phyloP scores from a whole-genome alignment of 805 yeast genomes.

The Candida easanensis region DNA sequence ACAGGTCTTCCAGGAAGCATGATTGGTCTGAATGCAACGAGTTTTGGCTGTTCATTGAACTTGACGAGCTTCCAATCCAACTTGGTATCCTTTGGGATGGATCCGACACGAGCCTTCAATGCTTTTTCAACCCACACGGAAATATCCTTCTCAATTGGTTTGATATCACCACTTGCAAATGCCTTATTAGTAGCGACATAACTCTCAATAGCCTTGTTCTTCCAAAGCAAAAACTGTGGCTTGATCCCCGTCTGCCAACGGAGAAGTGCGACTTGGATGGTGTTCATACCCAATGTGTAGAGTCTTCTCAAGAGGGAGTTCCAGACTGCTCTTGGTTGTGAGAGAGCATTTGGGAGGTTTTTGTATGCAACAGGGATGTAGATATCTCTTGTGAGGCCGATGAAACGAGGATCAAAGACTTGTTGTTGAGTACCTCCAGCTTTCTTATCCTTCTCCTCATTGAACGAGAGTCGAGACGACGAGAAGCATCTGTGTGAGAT shows the following conservation, averaged over 20 bases:
- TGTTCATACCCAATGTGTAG: constrained; percentile 64
- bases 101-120: constrained; percentile 45
- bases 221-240: constrained; percentile 75
- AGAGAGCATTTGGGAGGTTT: constrained; percentile 41
- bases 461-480: constrained; percentile 1
- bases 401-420: constrained; percentile 37
- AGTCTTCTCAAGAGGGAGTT: constrained; percentile 55
- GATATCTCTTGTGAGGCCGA: constrained; percentile 40
- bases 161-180: constrained; percentile 62
- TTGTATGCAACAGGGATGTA: constrained; percentile 51
- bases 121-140: constrained; percentile 67
- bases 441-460: constrained; percentile 10
- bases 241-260: constrained; percentile 67
- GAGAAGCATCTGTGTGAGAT: constrained; percentile 7
- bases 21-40: constrained; percentile 66
- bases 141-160: constrained; percentile 41
- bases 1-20: constrained; percentile 55
- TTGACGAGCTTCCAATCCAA: constrained; percentile 77
- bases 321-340: constrained; percentile 40
- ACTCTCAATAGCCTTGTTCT: constrained; percentile 75
- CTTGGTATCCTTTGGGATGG: constrained; percentile 55
- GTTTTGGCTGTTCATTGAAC: constrained; percentile 68
- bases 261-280: constrained; percentile 62
- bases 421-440: constrained; percentile 19
- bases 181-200: constrained; percentile 79